These are phyloP conservation scores for Gaeumannomyces sp. DNA, from an alignment of 2,329 filamentous ascomycete species.

Conservation along the genomic window DNA sequence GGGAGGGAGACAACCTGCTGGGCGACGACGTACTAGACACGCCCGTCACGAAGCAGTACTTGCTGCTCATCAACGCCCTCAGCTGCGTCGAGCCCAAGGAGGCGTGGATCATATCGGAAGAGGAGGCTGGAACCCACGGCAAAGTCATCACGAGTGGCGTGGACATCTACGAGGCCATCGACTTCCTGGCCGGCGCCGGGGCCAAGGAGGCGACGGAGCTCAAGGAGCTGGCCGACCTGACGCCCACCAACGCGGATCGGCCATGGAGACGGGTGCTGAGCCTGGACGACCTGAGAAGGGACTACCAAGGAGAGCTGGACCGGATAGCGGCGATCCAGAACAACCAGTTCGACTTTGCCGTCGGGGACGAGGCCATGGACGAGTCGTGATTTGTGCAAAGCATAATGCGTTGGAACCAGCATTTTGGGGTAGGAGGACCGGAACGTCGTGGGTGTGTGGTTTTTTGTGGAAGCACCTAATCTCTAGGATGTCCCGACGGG, in stretches of 20 bases:
- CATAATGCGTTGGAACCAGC: not conserved
- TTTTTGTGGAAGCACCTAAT: not conserved
- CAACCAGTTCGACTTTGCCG: conserved; percentile 75
- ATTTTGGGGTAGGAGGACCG: not conserved
- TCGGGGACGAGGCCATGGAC: conserved; percentile 48
- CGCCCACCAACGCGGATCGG: conserved; percentile 5
- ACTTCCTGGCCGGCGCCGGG: conserved; percentile 6
- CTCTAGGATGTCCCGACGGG: not conserved
- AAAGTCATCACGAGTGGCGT: not conserved
- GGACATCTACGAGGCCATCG: conserved; percentile 2
- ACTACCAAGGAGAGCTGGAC: conserved; percentile 88
- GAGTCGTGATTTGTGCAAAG: conserved; percentile 28
- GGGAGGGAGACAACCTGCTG: conserved; percentile 51
- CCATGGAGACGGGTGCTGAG: conserved; percentile 72
- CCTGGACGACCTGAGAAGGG: conserved; percentile 75
- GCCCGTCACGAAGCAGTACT: conserved; percentile 65
- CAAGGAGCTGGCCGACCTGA: conserved; percentile 14
- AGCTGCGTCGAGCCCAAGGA: conserved; percentile 78
- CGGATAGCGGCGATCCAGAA: conserved; percentile 80
- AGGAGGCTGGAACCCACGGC: conserved; percentile 1
- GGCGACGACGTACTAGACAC: conserved; percentile 55
- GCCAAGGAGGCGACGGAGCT: conserved; percentile 12
- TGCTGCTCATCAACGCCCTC: conserved; percentile 89
- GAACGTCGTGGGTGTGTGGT: too few relatives aligned
- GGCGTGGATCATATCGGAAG: conserved; percentile 67